phyloP scores from a whole-genome alignment of 148 eudicot genomes.

The Silene latifolia region DNA sequence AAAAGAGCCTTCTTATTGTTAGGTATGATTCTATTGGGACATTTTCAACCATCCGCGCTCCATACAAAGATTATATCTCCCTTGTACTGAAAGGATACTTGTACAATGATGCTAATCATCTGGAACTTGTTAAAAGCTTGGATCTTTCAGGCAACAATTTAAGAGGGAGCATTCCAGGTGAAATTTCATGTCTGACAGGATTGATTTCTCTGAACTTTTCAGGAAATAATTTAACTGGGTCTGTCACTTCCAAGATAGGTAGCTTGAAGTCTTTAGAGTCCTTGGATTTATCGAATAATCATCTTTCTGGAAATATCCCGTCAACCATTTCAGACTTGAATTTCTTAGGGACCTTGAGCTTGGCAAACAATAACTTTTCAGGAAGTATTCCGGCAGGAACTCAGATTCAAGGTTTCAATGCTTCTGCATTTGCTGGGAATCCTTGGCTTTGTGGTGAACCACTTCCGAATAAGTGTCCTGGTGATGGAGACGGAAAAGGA shows the following conservation, averaged over 20 bases:
- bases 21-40: too few species aligned
- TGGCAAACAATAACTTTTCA: too few species aligned
- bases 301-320: constrained; percentile 14
- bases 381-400: too few species aligned
- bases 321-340: too few species aligned
- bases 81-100: constrained; percentile 21
- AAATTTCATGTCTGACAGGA: constrained; percentile 22
- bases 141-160: constrained; percentile 25
- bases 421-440: too few species aligned
- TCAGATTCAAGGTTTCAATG: neutral
- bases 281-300: constrained; percentile 18
- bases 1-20: constrained; percentile 6
- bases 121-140: constrained; percentile 23
- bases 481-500: too few species aligned
- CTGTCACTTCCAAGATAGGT: constrained; percentile 21
- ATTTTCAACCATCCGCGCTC: constrained; percentile 4
- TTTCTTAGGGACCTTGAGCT: too few species aligned
- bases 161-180: constrained; percentile 10
- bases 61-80: constrained; percentile 18
- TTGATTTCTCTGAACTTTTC: constrained; percentile 23
- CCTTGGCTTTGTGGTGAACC: too few species aligned
- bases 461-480: too few species aligned
- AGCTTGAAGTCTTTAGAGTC: neutral
- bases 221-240: constrained; percentile 14
- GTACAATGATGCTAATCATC: constrained; percentile 13